These are phyloP conservation scores for Asterophora parasitica DNA, from an alignment of 768 basidiomycete genomes.

Conservation along the genomic window DNA sequence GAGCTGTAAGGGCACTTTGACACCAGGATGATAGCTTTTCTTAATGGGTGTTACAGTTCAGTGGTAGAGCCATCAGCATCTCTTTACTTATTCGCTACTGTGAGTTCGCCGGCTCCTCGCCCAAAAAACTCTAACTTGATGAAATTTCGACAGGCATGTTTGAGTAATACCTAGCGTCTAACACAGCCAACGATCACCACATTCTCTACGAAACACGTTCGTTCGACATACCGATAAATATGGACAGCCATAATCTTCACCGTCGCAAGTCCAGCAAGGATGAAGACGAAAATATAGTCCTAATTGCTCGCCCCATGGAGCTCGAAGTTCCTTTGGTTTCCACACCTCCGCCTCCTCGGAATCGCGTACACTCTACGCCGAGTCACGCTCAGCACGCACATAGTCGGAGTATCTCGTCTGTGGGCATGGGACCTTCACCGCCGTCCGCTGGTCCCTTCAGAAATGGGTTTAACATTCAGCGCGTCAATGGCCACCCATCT, in stretches of 20 bases:
- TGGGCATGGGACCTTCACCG: constrained; percentile 17
- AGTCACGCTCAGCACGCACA: constrained; percentile 13
- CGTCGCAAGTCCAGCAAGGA: constrained; percentile 43
- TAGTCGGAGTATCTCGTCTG: constrained; percentile 24
- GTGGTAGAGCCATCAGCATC: no score
- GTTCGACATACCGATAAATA: constrained; percentile 3
- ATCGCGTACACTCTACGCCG: constrained; percentile 25
- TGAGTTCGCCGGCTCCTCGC: no score
- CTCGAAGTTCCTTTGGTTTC: constrained; percentile 8
- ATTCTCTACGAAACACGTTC: constrained; percentile 10
- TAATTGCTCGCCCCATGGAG: constrained; percentile 20
- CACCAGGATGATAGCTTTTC: no score
- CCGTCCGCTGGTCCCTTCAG: constrained; percentile 28
- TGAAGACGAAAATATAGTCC: constrained; percentile 27
- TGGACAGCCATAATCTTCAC: constrained; percentile 25
- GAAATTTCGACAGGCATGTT: no score
- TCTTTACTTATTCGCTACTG: no score
- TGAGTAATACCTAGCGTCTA: no score
- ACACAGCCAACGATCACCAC: no score
- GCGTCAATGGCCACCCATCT: constrained; percentile 16
- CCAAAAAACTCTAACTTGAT: no score
- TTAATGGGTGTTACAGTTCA: no score
- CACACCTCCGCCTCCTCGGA: constrained; percentile 20
- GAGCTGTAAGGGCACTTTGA: no score
- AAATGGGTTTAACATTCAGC: constrained; percentile 21